phyloP scores from a whole-genome alignment of 2,329 filamentous ascomycete species.

The Dothidotthia symphoricarpi region DNA sequence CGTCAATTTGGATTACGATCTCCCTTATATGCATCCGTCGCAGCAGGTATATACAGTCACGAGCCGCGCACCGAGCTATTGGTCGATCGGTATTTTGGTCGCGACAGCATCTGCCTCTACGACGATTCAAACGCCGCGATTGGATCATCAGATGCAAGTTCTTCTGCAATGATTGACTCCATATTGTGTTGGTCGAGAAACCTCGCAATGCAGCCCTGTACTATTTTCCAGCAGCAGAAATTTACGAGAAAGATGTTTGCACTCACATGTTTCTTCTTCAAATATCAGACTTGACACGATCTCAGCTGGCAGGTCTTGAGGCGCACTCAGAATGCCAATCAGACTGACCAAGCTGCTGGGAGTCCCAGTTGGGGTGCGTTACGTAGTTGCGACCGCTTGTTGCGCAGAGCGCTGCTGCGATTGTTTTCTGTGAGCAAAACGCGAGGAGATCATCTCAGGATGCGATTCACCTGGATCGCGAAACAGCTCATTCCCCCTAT shows the following conservation, averaged over 20 bases:
- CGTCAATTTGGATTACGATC: no score
- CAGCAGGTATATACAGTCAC: no score
- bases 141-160: constrained; percentile 16
- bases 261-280: constrained; percentile 19
- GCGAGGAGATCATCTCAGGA: neutral
- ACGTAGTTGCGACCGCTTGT: constrained; percentile 57
- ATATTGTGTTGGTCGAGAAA: constrained; percentile 20
- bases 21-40: no score
- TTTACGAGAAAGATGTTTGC: neutral
- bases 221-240: constrained; percentile 7
- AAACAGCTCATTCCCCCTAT: constrained; percentile 47
- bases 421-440: constrained; percentile 3
- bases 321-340: constrained; percentile 45
- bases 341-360: constrained; percentile 50
- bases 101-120: constrained; percentile 16
- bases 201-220: constrained; percentile 20
- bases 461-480: constrained; percentile 16
- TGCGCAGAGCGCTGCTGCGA: constrained; percentile 42
- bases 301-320: constrained; percentile 7
- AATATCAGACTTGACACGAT: constrained; percentile 15
- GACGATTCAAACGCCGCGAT: constrained; percentile 19
- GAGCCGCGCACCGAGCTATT: no score
- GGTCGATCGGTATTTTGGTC: no score
- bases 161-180: constrained; percentile 21
- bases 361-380: constrained; percentile 54